phyloP scores from a whole-genome alignment of 345 rosid genomes.

The Citrus inodora region DNA sequence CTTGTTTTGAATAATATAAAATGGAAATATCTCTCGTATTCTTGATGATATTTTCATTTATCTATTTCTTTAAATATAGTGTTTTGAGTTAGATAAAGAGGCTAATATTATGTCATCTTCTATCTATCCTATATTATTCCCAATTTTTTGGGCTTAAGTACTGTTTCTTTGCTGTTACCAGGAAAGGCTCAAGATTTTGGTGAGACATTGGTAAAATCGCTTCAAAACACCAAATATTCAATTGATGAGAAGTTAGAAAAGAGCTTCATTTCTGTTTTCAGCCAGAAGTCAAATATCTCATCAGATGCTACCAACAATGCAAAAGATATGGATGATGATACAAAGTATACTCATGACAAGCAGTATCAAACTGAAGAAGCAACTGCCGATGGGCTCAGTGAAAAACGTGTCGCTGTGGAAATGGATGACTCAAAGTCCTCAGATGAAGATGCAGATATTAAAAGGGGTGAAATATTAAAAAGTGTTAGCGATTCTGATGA shows the following conservation, averaged over 20 bases:
- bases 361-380: constrained; percentile 29
- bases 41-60: not conserved
- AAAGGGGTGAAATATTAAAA: constrained; percentile 8
- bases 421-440: constrained; percentile 39
- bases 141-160: not conserved
- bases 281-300: constrained; percentile 35
- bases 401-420: constrained; percentile 31
- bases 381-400: constrained; percentile 23
- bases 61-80: not conserved
- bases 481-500: constrained; percentile 19
- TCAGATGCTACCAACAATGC: constrained; percentile 33
- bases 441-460: constrained; percentile 33
- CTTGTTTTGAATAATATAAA: not conserved
- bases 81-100: not conserved
- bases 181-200: constrained; percentile 78
- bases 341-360: constrained; percentile 22
- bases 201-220: constrained; percentile 70
- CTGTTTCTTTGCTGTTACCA: constrained; percentile 26
- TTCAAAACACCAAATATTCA: constrained; percentile 78
- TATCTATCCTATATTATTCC: not conserved
- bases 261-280: constrained; percentile 64
- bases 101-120: not conserved
- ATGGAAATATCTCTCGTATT: not conserved
- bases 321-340: constrained; percentile 27
- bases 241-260: constrained; percentile 78